Conservation (phyloP, 2,329 filamentous ascomycete genomes). For the Setomelanomma holmii region DNA sequence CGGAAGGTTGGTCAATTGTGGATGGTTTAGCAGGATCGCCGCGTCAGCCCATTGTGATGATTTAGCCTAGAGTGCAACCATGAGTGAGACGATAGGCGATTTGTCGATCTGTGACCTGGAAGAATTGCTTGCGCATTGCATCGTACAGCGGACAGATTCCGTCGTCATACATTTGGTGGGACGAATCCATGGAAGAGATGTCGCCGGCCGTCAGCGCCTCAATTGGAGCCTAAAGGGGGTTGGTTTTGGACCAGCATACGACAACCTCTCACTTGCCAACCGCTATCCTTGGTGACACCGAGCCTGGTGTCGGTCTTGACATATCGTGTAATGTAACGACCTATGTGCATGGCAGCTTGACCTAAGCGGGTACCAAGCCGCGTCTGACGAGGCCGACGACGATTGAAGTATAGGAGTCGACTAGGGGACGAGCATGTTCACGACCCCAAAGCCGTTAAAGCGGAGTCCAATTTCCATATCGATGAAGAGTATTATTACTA, state of each 20-base stretch:
- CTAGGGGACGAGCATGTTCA: conserved; percentile 11
- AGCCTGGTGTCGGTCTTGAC: conserved; percentile 19
- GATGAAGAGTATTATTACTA: conserved; percentile 25
- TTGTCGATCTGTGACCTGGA: conserved; percentile 21
- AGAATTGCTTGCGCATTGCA: conserved; percentile 18
- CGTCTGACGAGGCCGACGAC: conserved; percentile 22
- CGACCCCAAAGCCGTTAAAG: conserved; percentile 22
- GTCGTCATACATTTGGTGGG: conserved; percentile 23
- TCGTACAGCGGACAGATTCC: conserved; percentile 15
- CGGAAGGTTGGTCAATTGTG: conserved; percentile 17
- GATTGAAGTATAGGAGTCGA: conserved; percentile 20
- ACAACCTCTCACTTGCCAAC: conserved; percentile 11
- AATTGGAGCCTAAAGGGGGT: background rate
- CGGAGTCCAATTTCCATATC: conserved; percentile 24
- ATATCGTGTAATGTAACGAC: conserved; percentile 22
- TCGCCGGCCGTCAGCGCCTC: conserved; percentile 10
- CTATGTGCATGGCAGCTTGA: conserved; percentile 16
- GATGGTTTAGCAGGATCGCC: conserved; percentile 17
- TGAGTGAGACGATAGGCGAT: conserved; percentile 17
- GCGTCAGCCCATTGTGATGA: conserved; percentile 17
- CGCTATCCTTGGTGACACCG: conserved; percentile 15
- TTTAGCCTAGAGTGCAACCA: conserved; percentile 21
- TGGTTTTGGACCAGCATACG: conserved; percentile 2
- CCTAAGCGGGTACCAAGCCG: conserved; percentile 10
- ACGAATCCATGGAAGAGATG: conserved; percentile 10